phyloP scores from a whole-genome alignment of 768 basidiomycete genomes.

The Leucosporidium scottii region DNA sequence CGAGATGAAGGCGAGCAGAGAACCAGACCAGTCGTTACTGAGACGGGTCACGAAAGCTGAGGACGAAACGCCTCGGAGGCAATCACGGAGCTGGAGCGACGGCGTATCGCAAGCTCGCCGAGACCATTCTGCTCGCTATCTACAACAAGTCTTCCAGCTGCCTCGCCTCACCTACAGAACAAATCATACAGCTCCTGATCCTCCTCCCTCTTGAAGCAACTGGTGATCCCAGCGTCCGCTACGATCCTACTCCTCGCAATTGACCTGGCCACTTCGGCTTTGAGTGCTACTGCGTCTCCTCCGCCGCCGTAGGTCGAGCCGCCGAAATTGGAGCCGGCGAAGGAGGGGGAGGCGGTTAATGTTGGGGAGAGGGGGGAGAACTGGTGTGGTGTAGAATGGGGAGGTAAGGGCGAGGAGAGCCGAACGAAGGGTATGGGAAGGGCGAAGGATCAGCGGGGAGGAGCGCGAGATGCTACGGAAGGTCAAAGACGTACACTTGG shows the following conservation, averaged over 20 bases:
- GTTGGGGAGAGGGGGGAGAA: neutral
- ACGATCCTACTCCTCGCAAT: conserved; percentile 4
- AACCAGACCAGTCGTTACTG: conserved; percentile 12
- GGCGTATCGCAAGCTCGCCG: too few relatives aligned
- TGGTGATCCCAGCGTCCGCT: conserved; percentile 10
- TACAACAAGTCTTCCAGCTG: too few relatives aligned
- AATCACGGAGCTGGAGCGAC: too few relatives aligned
- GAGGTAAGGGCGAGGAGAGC: too few relatives aligned
- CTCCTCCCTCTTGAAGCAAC: conserved; percentile 5
- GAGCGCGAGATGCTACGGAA: too few relatives aligned
- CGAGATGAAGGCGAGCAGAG: conserved; percentile 35
- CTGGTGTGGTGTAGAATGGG: neutral
- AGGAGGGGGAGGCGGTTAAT: neutral
- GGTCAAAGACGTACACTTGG: too few relatives aligned
- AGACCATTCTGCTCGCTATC: too few relatives aligned
- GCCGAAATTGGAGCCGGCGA: neutral
- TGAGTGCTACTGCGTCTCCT: conserved; percentile 4
- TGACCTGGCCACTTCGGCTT: neutral
- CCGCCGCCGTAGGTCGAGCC: neutral
- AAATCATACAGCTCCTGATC: conserved; percentile 12
- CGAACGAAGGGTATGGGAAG: too few relatives aligned
- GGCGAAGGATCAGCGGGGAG: too few relatives aligned
- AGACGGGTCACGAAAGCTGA: too few relatives aligned
- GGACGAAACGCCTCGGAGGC: too few relatives aligned
- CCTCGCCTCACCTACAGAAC: conserved; percentile 1